Conservation (phyloP, 495 filamentous ascomycete genomes). For the Aspergillus indologenus region DNA sequence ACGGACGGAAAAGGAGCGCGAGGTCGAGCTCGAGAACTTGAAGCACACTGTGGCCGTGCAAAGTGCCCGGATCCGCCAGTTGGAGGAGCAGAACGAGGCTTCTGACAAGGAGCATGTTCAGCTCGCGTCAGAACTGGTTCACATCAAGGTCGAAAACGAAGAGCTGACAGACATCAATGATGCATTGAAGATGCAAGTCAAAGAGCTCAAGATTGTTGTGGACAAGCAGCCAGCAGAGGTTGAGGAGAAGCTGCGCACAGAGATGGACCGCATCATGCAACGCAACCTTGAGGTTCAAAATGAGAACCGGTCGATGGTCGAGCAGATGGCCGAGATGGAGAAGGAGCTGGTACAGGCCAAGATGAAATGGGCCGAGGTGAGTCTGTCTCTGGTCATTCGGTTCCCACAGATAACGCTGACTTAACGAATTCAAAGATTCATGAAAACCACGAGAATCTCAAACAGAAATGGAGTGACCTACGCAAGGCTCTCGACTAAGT, state of each 20-base stretch:
- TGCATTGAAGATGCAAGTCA: constrained; percentile 74
- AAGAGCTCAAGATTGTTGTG: constrained; percentile 76
- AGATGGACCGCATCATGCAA: constrained; percentile 91
- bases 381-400: background rate
- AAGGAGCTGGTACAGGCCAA: constrained; percentile 90
- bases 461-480: constrained; percentile 77
- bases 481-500: constrained; percentile 60
- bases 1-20: constrained; percentile 70
- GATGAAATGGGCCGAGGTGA: constrained; percentile 92
- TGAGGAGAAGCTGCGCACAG: constrained; percentile 72
- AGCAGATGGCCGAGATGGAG: constrained; percentile 91
- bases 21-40: constrained; percentile 76
- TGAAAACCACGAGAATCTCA: constrained; percentile 73
- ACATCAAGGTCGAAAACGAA: constrained; percentile 90
- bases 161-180: constrained; percentile 85
- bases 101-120: constrained; percentile 92
- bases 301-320: constrained; percentile 84
- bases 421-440: constrained; percentile 25
- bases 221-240: constrained; percentile 88
- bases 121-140: constrained; percentile 84
- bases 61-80: constrained; percentile 64
- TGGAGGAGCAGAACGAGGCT: constrained; percentile 86
- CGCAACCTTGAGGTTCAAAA: constrained; percentile 92
- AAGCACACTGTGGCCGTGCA: constrained; percentile 62
- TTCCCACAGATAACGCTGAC: constrained; percentile 12